These are phyloP conservation scores for Paxillus involutus DNA, from an alignment of 768 basidiomycete genomes.

Conservation along the genomic window DNA sequence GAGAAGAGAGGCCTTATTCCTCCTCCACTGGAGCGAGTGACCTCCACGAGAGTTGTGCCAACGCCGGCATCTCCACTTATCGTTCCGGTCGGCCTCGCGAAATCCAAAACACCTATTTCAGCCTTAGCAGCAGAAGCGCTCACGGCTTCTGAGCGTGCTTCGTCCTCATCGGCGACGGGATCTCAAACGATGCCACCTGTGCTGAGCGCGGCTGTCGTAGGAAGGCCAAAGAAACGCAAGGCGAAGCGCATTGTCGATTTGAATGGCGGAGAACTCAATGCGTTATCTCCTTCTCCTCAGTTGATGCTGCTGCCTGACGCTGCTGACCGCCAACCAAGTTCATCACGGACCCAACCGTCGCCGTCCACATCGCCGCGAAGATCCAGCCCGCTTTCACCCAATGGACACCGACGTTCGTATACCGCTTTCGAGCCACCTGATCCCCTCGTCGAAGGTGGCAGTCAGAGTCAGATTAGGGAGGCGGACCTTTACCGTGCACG, in stretches of 20 bases:
- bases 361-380: constrained; percentile 18
- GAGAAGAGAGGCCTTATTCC: constrained; percentile 62
- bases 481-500: constrained; percentile 73
- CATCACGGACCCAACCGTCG: constrained; percentile 6
- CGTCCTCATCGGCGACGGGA: constrained; percentile 35
- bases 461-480: constrained; percentile 39
- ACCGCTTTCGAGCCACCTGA: constrained; percentile 58
- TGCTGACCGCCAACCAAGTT: not conserved
- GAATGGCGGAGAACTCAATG: constrained; percentile 42
- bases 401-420: constrained; percentile 15
- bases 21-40: constrained; percentile 51
- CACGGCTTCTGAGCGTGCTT: constrained; percentile 23
- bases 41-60: constrained; percentile 46
- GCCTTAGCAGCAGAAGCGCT: constrained; percentile 22
- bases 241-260: constrained; percentile 79
- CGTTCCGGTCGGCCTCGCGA: constrained; percentile 51
- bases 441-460: not conserved
- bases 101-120: constrained; percentile 7
- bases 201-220: constrained; percentile 36
- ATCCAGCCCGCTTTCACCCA: constrained; percentile 13
- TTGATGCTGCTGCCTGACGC: constrained; percentile 2
- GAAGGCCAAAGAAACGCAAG: constrained; percentile 57
- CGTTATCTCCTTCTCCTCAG: constrained; percentile 26
- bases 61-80: constrained; percentile 58
- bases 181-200: constrained; percentile 48